Percentiles rank a stretch among this genome's conserved stretches.
Conservation (phyloP, 1,284 basidiomycete species). For the Sanghuangporus baumii region DNA sequence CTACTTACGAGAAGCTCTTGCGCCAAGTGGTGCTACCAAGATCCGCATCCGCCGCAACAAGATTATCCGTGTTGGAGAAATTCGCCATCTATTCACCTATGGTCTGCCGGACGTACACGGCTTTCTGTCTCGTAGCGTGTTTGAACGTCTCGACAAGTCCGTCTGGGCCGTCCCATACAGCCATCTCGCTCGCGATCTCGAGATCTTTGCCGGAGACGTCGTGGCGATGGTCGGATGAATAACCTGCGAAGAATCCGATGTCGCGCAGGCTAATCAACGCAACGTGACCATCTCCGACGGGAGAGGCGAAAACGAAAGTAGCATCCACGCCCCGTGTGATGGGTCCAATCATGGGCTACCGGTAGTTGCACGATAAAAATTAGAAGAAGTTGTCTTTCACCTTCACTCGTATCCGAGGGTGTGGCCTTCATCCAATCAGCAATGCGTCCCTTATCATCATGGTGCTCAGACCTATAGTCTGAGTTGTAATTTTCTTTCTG, state of each 20-base stretch:
- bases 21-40: slow-evolving; percentile 22
- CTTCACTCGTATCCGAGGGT: too few relatives aligned
- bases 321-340: slow-evolving; percentile 35
- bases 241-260: slow-evolving; percentile 42
- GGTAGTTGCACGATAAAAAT: not conserved
- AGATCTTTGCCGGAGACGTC: slow-evolving; percentile 36
- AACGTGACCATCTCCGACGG: slow-evolving; percentile 34
- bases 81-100: slow-evolving; percentile 38
- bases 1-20: slow-evolving; percentile 31
- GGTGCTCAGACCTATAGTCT: slow-evolving; percentile 32
- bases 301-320: slow-evolving; percentile 38
- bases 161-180: slow-evolving; percentile 34
- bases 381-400: not conserved
- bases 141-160: slow-evolving; percentile 36
- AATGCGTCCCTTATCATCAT: slow-evolving; percentile 40
- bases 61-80: slow-evolving; percentile 29
- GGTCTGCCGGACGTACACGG: slow-evolving; percentile 32
- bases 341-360: slow-evolving; percentile 26
- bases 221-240: slow-evolving; percentile 39
- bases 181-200: slow-evolving; percentile 37
- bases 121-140: slow-evolving; percentile 38
- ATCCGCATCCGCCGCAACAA: slow-evolving; percentile 25
- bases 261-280: slow-evolving; percentile 40
- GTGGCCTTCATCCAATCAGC: slow-evolving; percentile 40
- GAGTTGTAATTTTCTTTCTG: slow-evolving; percentile 24